These are phyloP conservation scores for Saccharomycopsis sp. DNA, from an alignment of 805 yeast genomes.

Conservation along the genomic window DNA sequence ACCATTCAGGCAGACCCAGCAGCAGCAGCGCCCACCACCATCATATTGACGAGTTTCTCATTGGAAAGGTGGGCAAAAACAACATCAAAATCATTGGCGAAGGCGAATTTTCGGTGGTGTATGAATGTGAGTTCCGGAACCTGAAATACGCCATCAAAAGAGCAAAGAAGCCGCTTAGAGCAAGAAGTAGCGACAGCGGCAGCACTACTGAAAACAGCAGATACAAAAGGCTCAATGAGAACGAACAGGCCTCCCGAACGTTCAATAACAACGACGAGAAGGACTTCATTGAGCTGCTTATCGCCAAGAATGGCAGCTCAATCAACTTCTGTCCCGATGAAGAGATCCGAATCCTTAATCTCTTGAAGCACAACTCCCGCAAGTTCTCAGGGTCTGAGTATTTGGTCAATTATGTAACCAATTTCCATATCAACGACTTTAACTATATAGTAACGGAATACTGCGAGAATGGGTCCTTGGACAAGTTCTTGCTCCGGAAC, in stretches of 20 bases:
- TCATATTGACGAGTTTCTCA: constrained; percentile 15
- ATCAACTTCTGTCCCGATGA: not conserved
- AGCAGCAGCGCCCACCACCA: not conserved
- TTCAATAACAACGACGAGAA: not conserved
- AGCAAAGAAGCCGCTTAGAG: constrained; percentile 40
- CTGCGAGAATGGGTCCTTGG: constrained; percentile 91
- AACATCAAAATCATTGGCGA: constrained; percentile 67
- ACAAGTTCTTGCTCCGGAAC: constrained; percentile 69
- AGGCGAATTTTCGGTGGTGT: constrained; percentile 90
- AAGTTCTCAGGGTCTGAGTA: constrained; percentile 18
- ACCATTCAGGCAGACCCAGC: not conserved
- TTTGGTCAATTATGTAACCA: constrained; percentile 54
- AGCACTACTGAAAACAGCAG: too few species aligned
- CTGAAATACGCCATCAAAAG: constrained; percentile 77
- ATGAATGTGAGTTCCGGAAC: constrained; percentile 64
- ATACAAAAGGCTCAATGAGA: not conserved
- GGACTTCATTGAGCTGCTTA: not conserved
- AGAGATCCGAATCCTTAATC: constrained; percentile 1
- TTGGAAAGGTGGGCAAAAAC: constrained; percentile 8
- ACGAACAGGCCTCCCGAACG: not conserved
- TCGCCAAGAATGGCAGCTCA: not conserved
- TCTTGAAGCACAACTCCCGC: constrained; percentile 4
- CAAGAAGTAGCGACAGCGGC: not conserved
- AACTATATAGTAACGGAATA: constrained; percentile 90
- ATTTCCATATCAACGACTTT: constrained; percentile 74